Evolutionary conservation across 2,329 filamentous ascomycete genomes (phyloP), one percentile per base, ranked within the genome.

Genomic region (Exophiala alcalophila): DNA sequence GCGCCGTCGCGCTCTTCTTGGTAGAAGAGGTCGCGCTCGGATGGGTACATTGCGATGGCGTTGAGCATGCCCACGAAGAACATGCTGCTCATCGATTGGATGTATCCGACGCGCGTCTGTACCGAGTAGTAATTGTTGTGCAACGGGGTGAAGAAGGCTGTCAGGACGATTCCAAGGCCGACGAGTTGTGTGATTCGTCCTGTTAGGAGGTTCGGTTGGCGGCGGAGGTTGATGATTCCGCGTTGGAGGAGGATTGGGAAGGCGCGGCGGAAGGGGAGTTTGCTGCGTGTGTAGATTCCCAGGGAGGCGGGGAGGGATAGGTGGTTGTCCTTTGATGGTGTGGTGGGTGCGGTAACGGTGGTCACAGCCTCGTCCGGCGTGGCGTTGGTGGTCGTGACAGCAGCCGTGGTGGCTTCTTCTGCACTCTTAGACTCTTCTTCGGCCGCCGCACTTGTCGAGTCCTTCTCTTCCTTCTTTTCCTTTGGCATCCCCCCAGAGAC

Each of bases 41-140:
- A 68, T 0, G 84, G 84, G 57, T 88, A 88, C 5, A 86, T 73
- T 3, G 83, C 82, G 3, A 88, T 81, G 56, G 88, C 88, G 61
- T 89, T 83, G 9, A 89, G 71, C 83, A 89, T 87, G 19, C 84
- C 84, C 2, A 86, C 77, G 54, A 85, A 85, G 62, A 85, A 84
- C 24, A 86, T 41, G 23, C 83, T 80, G 1, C 80, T 77, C 20
- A 88, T 73, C 58, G 89, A 78, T 51, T 88, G 81, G 1, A 88
- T 68, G 53, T 87, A 84, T 0, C 85, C 85, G 54, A 89, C 74
- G 1, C 84, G 76, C 36, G 81, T 86, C 60, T 89, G 85, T 0
- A 90, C 74, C 2, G 78, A 78, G 39, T 73, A 77, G 65, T 84
- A 87, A 60, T 87, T 74, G 57, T 80, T 73, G 52, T 80, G 74